Evolutionary conservation across 108 stramenopile genomes (phyloP).

Genomic region (Skeletonema marinoi): DNA sequence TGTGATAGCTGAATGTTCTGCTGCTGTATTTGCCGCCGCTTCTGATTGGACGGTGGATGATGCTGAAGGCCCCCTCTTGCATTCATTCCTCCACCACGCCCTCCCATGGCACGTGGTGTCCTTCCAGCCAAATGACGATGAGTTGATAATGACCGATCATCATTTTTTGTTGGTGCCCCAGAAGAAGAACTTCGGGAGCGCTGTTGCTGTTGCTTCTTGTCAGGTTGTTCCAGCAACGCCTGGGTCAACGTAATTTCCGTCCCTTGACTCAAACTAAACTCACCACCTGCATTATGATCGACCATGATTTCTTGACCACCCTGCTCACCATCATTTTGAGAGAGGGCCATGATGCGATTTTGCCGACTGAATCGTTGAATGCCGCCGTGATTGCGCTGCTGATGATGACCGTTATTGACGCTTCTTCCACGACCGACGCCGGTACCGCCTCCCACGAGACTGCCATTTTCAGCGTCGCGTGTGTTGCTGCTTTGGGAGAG

Average conservation of each 20-base stretch:
- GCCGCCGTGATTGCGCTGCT: not conserved
- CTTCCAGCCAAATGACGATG: not conserved
- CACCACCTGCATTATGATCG: not conserved
- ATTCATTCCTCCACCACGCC: not conserved
- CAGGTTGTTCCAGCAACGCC: not conserved
- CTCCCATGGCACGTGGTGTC: constrained; percentile 1
- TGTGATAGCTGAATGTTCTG: not conserved
- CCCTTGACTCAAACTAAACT: not conserved
- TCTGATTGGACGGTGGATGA: constrained; percentile 3
- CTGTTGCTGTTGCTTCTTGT: not conserved
- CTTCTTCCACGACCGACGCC: not conserved
- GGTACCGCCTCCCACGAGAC: not conserved
- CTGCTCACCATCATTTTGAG: not conserved
- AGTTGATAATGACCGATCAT: not conserved
- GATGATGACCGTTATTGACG: not conserved
- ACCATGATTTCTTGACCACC: not conserved
- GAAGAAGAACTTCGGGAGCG: not conserved
- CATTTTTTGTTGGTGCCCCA: not conserved
- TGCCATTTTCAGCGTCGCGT: not conserved
- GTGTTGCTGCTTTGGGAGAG: not conserved
- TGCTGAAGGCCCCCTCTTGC: not conserved
- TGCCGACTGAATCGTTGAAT: not conserved
- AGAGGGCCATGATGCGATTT: not conserved
- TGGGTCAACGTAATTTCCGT: not conserved
- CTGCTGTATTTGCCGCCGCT: not conserved